Conservation (phyloP, 306 rosid genomes). For the Cicer pinnatifidum region DNA sequence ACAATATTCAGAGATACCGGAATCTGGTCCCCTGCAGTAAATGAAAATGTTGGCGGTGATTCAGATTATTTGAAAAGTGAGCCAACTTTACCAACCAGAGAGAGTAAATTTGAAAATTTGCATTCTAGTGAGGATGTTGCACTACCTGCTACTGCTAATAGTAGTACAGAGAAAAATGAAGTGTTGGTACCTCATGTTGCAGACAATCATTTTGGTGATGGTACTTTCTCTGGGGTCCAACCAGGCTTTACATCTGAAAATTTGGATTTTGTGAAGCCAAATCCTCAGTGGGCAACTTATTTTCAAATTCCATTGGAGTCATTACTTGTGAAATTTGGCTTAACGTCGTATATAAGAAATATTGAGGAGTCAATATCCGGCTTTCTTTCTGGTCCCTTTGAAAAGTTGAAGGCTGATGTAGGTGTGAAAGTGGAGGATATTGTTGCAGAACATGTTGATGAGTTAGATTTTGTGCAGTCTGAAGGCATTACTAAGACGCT, state of each 20-base stretch:
- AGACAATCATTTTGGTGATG: slow-evolving; percentile 43
- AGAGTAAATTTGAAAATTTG: slow-evolving; percentile 47
- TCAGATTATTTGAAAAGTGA: slow-evolving; percentile 43
- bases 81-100: slow-evolving; percentile 46
- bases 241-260: slow-evolving; percentile 49
- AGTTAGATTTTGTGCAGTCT: slow-evolving; percentile 54
- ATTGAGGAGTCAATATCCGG: slow-evolving; percentile 52
- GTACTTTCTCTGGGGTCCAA: slow-evolving; percentile 38
- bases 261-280: slow-evolving; percentile 46
- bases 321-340: slow-evolving; percentile 50
- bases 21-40: slow-evolving; percentile 35
- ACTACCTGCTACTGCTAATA: slow-evolving; percentile 42
- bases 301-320: slow-evolving; percentile 53
- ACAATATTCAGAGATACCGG: slow-evolving; percentile 41
- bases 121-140: slow-evolving; percentile 45
- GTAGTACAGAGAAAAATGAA: slow-evolving; percentile 46
- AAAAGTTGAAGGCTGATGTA: slow-evolving; percentile 56
- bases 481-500: slow-evolving; percentile 60
- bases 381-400: slow-evolving; percentile 55
- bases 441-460: slow-evolving; percentile 63
- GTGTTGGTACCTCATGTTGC: slow-evolving; percentile 45
- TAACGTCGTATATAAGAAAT: slow-evolving; percentile 53
- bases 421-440: slow-evolving; percentile 61
- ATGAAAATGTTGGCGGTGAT: slow-evolving; percentile 44
- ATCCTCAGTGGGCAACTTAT: slow-evolving; percentile 45